These are phyloP conservation scores for Xylaria bambusicola DNA, from an alignment of 495 filamentous ascomycete species.

Conservation along the genomic window DNA sequence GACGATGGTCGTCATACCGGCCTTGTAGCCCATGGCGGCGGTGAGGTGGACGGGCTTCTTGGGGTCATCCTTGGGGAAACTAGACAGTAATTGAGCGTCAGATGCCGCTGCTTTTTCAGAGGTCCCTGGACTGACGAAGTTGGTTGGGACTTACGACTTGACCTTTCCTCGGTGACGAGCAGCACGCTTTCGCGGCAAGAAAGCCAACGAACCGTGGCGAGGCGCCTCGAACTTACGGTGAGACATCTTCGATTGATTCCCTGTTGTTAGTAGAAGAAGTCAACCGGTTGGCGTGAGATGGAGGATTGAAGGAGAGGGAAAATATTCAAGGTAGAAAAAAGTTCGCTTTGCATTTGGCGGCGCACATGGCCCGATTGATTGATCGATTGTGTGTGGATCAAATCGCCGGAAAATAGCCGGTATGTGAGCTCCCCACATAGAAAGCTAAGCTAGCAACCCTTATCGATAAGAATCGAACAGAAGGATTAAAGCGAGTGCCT, in stretches of 20 bases:
- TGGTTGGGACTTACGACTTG: conserved; percentile 72
- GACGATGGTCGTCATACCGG: conserved; percentile 99
- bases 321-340: conserved; percentile 27
- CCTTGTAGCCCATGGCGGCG: conserved; percentile 99
- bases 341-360: conserved; percentile 25
- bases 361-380: conserved; percentile 10
- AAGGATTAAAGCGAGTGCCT: no score
- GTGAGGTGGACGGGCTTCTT: conserved; percentile 99
- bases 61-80: conserved; percentile 99
- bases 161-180: conserved; percentile 96
- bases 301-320: conserved; percentile 28
- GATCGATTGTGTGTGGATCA: conserved; percentile 27
- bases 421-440: background rate
- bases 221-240: conserved; percentile 88
- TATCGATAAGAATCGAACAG: no score
- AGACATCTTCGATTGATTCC: conserved; percentile 53
- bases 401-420: conserved; percentile 35
- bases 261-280: conserved; percentile 35
- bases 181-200: conserved; percentile 95
- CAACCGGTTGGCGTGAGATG: conserved; percentile 30
- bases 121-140: background rate
- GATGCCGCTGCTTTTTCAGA: background rate
- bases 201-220: conserved; percentile 97
- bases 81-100: conserved; percentile 37
- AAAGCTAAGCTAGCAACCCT: conserved; percentile 7